Percentiles rank a stretch among this genome's conserved stretches.
phyloP scores from a whole-genome alignment of 192 early-diverging fungal genomes.

The Backusella liffmaniae region DNA sequence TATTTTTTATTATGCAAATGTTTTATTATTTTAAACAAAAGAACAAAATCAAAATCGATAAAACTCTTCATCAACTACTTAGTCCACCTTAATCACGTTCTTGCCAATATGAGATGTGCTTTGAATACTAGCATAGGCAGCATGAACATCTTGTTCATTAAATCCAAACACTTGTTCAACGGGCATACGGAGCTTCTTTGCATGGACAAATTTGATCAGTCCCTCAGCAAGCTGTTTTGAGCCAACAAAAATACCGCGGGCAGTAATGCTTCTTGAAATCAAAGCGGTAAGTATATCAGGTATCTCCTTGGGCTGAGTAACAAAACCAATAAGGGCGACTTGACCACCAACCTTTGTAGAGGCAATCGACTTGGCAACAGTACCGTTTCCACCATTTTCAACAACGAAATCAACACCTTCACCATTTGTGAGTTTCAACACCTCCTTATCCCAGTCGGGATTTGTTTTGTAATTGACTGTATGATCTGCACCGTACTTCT shows the following conservation, averaged over 20 bases:
- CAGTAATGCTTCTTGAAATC: background rate
- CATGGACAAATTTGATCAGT: slow-evolving; percentile 9
- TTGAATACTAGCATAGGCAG: slow-evolving; percentile 9
- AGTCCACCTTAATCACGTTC: background rate
- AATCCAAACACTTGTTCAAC: background rate
- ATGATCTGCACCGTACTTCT: slow-evolving; percentile 9
- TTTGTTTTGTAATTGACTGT: slow-evolving; percentile 20
- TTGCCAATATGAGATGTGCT: slow-evolving; percentile 13
- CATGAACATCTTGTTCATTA: background rate
- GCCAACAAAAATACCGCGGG: slow-evolving; percentile 22
- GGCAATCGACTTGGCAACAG: slow-evolving; percentile 16
- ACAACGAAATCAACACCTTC: slow-evolving; percentile 18
- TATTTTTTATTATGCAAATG: no score
- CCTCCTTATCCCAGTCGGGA: slow-evolving; percentile 23
- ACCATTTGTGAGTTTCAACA: slow-evolving; percentile 13
- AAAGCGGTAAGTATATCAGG: slow-evolving; percentile 16
- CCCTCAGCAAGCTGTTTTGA: slow-evolving; percentile 16
- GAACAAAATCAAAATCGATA: no score
- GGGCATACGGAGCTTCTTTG: slow-evolving; percentile 5
- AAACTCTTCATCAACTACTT: background rate
- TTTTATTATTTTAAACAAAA: no score
- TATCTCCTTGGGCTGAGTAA: slow-evolving; percentile 1
- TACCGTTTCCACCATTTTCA: slow-evolving; percentile 23
- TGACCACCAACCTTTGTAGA: background rate
- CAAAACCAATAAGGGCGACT: slow-evolving; percentile 17